Evolutionary conservation across 1,284 basidiomycete genomes (phyloP).

Genomic region (Austropuccinia psidii): DNA sequence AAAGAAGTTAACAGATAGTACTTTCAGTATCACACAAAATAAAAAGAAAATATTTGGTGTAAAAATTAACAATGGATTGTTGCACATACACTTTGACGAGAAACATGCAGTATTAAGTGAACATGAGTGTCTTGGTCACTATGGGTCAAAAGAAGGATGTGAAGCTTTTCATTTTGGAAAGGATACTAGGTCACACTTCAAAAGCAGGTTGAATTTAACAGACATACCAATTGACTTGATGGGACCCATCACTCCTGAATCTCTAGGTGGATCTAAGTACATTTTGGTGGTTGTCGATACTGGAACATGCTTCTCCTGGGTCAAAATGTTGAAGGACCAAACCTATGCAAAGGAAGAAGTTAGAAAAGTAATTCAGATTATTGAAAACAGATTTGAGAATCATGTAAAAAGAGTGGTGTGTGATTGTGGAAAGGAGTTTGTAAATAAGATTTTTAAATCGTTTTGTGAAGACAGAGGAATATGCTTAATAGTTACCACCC

Average conservation of each 20-base stretch:
- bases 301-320: background rate
- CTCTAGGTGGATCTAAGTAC: background rate
- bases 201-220: no score
- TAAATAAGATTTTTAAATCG: background rate
- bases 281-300: slow-evolving; percentile 1
- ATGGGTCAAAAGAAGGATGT: slow-evolving; percentile 1
- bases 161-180: background rate
- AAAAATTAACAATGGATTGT: no score
- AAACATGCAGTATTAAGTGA: no score
- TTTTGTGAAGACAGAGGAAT: slow-evolving; percentile 12
- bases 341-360: background rate
- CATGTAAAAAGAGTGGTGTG: slow-evolving; percentile 5
- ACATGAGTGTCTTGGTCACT: no score
- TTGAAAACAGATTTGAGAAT: background rate
- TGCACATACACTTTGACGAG: no score
- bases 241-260: slow-evolving; percentile 1
- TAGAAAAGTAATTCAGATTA: background rate
- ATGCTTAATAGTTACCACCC: background rate
- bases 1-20: no score
- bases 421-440: background rate
- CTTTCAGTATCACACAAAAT: no score
- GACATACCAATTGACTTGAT: background rate
- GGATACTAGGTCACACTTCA: no score
- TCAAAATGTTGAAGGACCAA: background rate
- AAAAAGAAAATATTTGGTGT: no score